These are phyloP conservation scores for Neurospora intermedia DNA, from an alignment of 495 filamentous ascomycete genomes.

Conservation along the genomic window DNA sequence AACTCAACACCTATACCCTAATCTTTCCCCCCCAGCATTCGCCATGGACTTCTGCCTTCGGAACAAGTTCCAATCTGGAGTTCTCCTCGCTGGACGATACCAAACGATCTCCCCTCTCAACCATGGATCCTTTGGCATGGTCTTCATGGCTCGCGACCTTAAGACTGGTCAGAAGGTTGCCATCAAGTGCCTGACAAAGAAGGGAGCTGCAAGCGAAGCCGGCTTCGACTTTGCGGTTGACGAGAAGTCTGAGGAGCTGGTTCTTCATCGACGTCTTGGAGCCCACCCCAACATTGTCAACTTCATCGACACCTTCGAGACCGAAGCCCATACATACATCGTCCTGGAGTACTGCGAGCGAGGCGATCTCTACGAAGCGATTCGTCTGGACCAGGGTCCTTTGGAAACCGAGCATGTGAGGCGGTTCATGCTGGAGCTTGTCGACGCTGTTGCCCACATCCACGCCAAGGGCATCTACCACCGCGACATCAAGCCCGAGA, in stretches of 20 bases:
- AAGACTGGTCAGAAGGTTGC: constrained; percentile 69
- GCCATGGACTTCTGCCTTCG: constrained; percentile 67
- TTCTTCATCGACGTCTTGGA: constrained; percentile 66
- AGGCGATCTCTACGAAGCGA: constrained; percentile 95
- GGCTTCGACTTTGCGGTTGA: constrained; percentile 53
- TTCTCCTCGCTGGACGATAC: constrained; percentile 76
- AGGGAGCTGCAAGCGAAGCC: constrained; percentile 41
- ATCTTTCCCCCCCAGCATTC: constrained; percentile 18
- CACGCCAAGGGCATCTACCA: constrained; percentile 88
- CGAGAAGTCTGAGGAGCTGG: constrained; percentile 78
- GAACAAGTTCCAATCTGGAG: constrained; percentile 60
- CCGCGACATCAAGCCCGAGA: constrained; percentile 98
- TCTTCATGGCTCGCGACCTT: constrained; percentile 80
- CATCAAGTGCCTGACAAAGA: constrained; percentile 89
- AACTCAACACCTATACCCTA: constrained; percentile 16
- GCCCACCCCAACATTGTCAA: constrained; percentile 90
- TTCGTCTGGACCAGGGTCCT: constrained; percentile 76
- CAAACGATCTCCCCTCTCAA: constrained; percentile 88
- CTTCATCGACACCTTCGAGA: constrained; percentile 83
- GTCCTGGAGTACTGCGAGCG: constrained; percentile 94
- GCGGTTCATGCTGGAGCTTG: constrained; percentile 89
- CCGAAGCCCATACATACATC: constrained; percentile 76
- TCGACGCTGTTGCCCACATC: constrained; percentile 83
- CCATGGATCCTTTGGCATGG: constrained; percentile 96
- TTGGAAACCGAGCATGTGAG: constrained; percentile 92